Base-by-base conservation (phyloP, 371 early-diverging fungal species). In the Smittium culicis region DNA sequence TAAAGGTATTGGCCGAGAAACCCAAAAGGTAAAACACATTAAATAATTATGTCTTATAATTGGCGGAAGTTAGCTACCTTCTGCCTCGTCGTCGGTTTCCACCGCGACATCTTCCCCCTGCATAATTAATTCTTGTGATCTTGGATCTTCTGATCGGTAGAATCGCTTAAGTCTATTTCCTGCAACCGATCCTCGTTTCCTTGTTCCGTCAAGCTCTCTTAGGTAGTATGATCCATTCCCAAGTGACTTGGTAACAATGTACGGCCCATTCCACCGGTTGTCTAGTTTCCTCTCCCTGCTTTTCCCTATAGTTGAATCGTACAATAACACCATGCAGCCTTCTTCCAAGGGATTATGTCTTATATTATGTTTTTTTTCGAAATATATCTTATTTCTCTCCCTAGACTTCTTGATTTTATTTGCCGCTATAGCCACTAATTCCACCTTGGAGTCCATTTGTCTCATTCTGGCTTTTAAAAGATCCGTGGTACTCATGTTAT, bases 221-320 rank as follows among this genome's bases (percentile, higher is more conserved):
- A 57, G 11, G 11, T 5, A 16, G 27, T 57, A 57, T 3, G n/a
- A n/a, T 5, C 57, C 57, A 57, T 57, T 57, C 20, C 45, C 32
- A 11, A 25, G n/a, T 11, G 30, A 59, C 34, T 69, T 31, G 8
- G 14, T 67, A 1, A 69, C 27, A 14, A 72, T 45, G 60, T 59
- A 69, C 1, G 69, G 69, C 17, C 69, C 69, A 27, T 60, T 54
- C 69, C 69, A 69, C 11, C 69, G 25, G 14, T 69, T 32, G 34
- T 32, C 31, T 28, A 69, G 45, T 32, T 69, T 69, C 31, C 31
- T 35, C 25, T 68, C 33, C 27, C 54, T 34, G 3, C 56, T 68
- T 8, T 34, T 24, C 69, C 5, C 60, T 14, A 69, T 17, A 14
- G 35, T 54, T 20, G 31, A 32, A 14, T 69, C 34, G n/a, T 55